Evolutionary conservation across 805 yeast genomes (phyloP), one percentile per base, ranked within the genome.

Genomic region (Ogataea nakhonphanomensis): DNA sequence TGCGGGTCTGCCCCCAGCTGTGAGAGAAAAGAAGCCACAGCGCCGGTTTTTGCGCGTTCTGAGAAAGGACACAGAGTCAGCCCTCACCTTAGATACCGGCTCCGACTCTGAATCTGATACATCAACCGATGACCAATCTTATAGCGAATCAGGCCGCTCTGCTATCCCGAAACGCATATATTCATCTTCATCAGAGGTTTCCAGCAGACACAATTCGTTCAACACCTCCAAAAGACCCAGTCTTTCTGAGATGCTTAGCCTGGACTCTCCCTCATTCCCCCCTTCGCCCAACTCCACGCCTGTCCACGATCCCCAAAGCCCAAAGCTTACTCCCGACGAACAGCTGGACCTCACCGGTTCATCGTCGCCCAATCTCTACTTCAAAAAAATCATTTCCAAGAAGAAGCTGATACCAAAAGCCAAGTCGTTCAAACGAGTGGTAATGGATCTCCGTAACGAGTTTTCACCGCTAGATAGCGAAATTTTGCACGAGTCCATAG

Each of bases 391-490:
- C 13, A 48, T 55, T 5, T 48, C 60, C 5, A 54, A 57, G 22
- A 51, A 55, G 32, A 54, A 57, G 1, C 34, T 61, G 30, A 51
- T 54, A n/a, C 69, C 68, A 1, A 62, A 62, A 39, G 42, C 59
- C 42, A 61, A 62, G 31, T 59, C 67, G 4, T 61, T 66, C 45
- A 59, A 55, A 35, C 51, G 69, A 38, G 53, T 66, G 4, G 54
- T 61, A 3, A 45, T 51, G 31, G 68, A 66, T 12, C 46, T 66
- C 24, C 64, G 62, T 39, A 41, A 45, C 27, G 71, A 66, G 42
- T 35, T 51, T 11, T 52, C 53, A n/a, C 69, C 69, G 4, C 43
- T 64, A 32, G 63, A 65, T 36, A 46, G 49, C 11, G 70, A 66
- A 46, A 54, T 65, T 17, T 53, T 51, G 24, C 65, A 63, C 43